These are phyloP conservation scores for Thelonectria olida DNA, from an alignment of 2,329 filamentous ascomycete species.

Conservation along the genomic window DNA sequence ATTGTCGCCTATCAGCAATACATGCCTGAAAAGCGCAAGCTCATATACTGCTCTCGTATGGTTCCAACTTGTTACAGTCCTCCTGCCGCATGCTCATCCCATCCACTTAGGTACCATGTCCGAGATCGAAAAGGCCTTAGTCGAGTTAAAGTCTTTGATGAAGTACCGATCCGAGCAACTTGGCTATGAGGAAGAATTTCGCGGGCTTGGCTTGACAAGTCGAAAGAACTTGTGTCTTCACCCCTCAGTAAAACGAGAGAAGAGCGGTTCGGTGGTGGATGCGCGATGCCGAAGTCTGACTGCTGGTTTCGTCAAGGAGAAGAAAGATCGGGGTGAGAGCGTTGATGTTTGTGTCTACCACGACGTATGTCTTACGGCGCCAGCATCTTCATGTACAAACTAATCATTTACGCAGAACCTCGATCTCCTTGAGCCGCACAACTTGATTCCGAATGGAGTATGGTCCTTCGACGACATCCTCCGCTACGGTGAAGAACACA, in stretches of 20 bases:
- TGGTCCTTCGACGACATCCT: slow-evolving; percentile 94
- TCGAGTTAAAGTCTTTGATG: slow-evolving; percentile 92
- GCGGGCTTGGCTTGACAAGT: slow-evolving; percentile 91
- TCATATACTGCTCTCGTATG: slow-evolving; percentile 95
- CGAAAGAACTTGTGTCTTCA: slow-evolving; percentile 97
- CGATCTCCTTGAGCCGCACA: slow-evolving; percentile 92
- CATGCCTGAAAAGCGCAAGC: slow-evolving; percentile 91
- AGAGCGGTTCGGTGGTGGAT: slow-evolving; percentile 93
- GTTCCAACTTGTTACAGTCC: slow-evolving; percentile 1
- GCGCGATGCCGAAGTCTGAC: slow-evolving; percentile 95
- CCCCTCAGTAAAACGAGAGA: slow-evolving; percentile 94
- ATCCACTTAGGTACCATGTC: slow-evolving; percentile 82
- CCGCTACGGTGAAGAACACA: slow-evolving; percentile 91
- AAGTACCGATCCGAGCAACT: slow-evolving; percentile 91
- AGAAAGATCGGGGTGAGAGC: slow-evolving; percentile 93
- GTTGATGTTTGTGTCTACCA: slow-evolving; percentile 96
- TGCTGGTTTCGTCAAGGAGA: slow-evolving; percentile 96
- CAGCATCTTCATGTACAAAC: not conserved
- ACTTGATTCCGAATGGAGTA: slow-evolving; percentile 91
- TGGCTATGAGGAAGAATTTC: slow-evolving; percentile 91
- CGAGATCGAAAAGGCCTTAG: slow-evolving; percentile 96
- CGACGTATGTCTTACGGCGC: slow-evolving; percentile 66
- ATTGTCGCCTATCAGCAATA: slow-evolving; percentile 97
- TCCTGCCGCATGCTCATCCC: slow-evolving; percentile 13
- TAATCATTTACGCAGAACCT: slow-evolving; percentile 70